A percentile compares a stretch with the other conserved stretches of the same genome.
phyloP scores from a whole-genome alignment of 768 basidiomycete genomes.

The Coprinellus aureogranulatus region DNA sequence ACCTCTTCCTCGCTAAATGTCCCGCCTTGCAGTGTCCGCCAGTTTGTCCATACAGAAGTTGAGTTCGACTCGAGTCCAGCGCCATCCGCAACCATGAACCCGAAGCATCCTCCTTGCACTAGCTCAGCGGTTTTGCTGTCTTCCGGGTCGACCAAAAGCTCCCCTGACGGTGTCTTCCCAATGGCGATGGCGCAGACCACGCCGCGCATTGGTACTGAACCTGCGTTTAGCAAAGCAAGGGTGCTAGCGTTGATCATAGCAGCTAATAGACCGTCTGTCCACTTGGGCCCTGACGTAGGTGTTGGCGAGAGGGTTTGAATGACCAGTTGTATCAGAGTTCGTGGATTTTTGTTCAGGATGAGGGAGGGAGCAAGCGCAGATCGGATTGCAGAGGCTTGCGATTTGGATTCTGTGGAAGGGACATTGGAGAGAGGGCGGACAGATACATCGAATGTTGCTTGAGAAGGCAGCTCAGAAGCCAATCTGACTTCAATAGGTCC shows the following conservation, averaged over 20 bases:
- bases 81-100: conserved; percentile 52
- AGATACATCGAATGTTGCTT: conserved; percentile 71
- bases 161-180: conserved; percentile 32
- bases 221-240: conserved; percentile 65
- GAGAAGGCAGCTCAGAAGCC: conserved; percentile 65
- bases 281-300: conserved; percentile 11
- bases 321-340: conserved; percentile 76
- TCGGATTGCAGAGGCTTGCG: conserved; percentile 52
- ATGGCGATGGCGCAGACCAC: conserved; percentile 70
- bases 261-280: conserved; percentile 49
- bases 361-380: conserved; percentile 59
- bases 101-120: conserved; percentile 61
- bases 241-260: conserved; percentile 70
- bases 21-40: conserved; percentile 33
- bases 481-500: conserved; percentile 79
- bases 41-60: conserved; percentile 59
- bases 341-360: conserved; percentile 65
- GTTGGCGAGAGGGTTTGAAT: conserved; percentile 54
- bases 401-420: conserved; percentile 68
- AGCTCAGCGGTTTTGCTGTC: conserved; percentile 39
- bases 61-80: conserved; percentile 14
- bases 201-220: conserved; percentile 71
- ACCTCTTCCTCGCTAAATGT: conserved; percentile 42
- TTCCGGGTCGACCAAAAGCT: conserved; percentile 52
- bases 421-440: conserved; percentile 69